Evolutionary conservation across 805 yeast genomes (phyloP).

Genomic region (Metschnikowia vanudenii): DNA sequence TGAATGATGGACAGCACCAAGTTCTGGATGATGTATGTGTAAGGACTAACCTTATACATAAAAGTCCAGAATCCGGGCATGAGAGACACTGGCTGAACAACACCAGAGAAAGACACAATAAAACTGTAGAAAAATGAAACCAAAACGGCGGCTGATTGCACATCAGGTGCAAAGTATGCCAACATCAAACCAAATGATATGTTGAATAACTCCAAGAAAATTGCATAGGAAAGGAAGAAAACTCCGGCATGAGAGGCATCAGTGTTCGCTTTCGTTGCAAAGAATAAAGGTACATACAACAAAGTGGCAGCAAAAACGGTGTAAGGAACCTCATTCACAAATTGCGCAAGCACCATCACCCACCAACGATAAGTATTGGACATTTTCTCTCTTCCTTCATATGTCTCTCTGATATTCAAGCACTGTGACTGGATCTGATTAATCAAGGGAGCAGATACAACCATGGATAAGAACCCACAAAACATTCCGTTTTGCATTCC

Average conservation of each 20-base stretch:
- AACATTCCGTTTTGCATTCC: constrained; percentile 46
- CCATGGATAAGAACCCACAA: constrained; percentile 50
- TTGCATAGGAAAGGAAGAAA: constrained; percentile 46
- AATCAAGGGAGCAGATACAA: constrained; percentile 54
- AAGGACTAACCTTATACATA: constrained; percentile 47
- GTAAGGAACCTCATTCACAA: constrained; percentile 61
- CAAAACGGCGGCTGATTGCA: constrained; percentile 64
- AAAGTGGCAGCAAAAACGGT: constrained; percentile 29
- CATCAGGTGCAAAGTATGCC: constrained; percentile 60
- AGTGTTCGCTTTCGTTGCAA: constrained; percentile 28
- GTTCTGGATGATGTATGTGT: constrained; percentile 53
- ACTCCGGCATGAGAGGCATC: constrained; percentile 29
- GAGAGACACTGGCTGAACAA: constrained; percentile 46
- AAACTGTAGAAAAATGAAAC: constrained; percentile 56
- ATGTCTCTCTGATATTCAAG: constrained; percentile 56
- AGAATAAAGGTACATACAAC: constrained; percentile 40
- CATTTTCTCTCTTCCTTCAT: constrained; percentile 67
- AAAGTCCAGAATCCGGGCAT: constrained; percentile 52
- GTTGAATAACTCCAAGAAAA: constrained; percentile 43
- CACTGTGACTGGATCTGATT: constrained; percentile 66
- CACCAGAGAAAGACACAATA: constrained; percentile 54
- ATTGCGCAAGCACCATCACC: constrained; percentile 51
- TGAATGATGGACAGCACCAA: constrained; percentile 48
- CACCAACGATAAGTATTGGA: constrained; percentile 77
- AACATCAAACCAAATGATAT: constrained; percentile 48